Base-by-base conservation (phyloP, 2,329 filamentous ascomycete genomes). In the Epichloe sp. region DNA sequence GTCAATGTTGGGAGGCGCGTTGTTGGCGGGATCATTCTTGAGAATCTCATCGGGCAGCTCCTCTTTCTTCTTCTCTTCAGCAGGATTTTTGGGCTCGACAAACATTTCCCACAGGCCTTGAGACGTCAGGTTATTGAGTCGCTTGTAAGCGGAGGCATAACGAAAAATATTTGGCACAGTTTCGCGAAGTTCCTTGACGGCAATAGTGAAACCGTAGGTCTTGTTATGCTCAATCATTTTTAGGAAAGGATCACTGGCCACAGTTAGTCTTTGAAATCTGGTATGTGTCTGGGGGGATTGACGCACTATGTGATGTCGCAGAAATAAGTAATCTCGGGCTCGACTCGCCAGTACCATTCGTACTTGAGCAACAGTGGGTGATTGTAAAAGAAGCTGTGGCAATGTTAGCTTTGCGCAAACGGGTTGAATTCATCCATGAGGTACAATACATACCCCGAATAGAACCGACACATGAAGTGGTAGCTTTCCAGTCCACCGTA, bases 301-400 rank as follows among this genome's bases (percentile, higher is more conserved):
- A 58, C 62, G 43, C 81, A 91, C 87, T 98, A 98, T 57, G 93
- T 98, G 59, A 98, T 97, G 66, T 98, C 93, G 70, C 93, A 98
- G 73, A 98, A 98, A 73, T 97, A 98, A 73, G 91, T 96, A 79
- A 98, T 97, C 71, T 98, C 93, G 57, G 93, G 93, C 76, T 98
- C 93, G 60, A 98, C 75, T 56, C 93, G 88, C 93, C 93, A 98
- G 75, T 98, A 98, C 93, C 93, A 98, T 65, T 97, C 89, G 71
- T 97, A 98, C 70, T 97, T 97, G 64, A 86, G 80, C 44, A 98
- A 79, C 36, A 97, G 79, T 57, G 90, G 86, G 65, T 98, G 93
- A 68, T 96, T 95, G 76, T 93, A 98, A 72, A 98, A 98, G 71
- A 94, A 93, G 43, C 88, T 79, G 55, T 5, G 40, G 15, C 2